Percentiles rank a stretch among this genome's conserved stretches.
Conservation (phyloP, 176 grass and related monocot genomes). For the Areca catechu region DNA sequence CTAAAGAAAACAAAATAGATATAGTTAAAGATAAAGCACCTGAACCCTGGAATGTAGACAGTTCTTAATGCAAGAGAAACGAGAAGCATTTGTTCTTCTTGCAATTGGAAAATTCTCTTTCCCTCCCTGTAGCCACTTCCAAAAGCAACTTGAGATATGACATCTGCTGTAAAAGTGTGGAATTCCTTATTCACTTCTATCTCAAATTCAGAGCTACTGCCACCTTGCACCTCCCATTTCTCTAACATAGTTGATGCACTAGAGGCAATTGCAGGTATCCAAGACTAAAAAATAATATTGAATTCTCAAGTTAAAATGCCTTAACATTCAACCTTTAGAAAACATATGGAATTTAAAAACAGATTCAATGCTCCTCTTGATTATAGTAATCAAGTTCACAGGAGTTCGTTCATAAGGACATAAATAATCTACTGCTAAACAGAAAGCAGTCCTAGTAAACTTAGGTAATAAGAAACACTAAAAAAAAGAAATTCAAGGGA, state of each 20-base stretch:
- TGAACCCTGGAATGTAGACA: conserved; percentile 76
- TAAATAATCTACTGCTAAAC: no score
- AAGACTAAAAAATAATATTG: conserved; percentile 29
- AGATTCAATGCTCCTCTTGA: no score
- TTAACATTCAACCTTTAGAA: no score
- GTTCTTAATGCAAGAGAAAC: conserved; percentile 53
- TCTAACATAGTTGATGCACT: conserved; percentile 41
- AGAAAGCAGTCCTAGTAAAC: no score
- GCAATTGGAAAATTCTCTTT: conserved; percentile 55
- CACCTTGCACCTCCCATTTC: conserved; percentile 44
- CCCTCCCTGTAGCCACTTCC: conserved; percentile 82
- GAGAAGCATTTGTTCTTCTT: conserved; percentile 49
- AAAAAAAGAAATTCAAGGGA: no score
- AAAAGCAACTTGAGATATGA: conserved; percentile 70
- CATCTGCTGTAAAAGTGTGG: conserved; percentile 41
- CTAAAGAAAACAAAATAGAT: background rate
- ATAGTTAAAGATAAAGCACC: conserved; percentile 22
- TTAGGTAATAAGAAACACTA: no score
- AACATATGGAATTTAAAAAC: no score
- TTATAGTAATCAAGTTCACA: no score
- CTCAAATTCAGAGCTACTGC: conserved; percentile 41
- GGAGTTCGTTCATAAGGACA: no score
- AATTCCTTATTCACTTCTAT: conserved; percentile 56
- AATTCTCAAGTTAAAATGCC: background rate
- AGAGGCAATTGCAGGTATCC: conserved; percentile 57